Conservation (phyloP, 306 rosid species). For the Castanea mollissima region DNA sequence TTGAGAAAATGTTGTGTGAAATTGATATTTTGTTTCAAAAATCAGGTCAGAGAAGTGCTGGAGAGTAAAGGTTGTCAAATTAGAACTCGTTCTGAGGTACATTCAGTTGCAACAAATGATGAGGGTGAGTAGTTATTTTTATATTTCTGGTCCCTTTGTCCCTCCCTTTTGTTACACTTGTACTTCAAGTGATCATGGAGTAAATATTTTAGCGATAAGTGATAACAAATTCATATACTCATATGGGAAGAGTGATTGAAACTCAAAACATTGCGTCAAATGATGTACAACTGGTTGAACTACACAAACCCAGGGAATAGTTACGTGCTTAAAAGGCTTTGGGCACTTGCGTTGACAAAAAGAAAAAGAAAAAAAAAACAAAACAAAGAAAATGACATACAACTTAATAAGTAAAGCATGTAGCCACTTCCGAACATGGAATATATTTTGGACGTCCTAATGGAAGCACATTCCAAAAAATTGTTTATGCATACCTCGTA, state of each 20-base stretch:
- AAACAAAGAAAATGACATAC: too few species aligned
- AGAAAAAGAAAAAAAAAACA: too few species aligned
- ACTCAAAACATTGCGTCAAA: not conserved
- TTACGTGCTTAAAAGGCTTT: too few species aligned
- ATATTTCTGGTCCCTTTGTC: slow-evolving; percentile 6
- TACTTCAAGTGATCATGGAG: not conserved
- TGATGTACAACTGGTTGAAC: too few species aligned
- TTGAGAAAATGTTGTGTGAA: not conserved
- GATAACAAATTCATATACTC: not conserved
- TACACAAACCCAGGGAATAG: too few species aligned
- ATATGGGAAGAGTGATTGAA: not conserved
- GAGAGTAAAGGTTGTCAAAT: slow-evolving; percentile 58
- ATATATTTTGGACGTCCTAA: too few species aligned
- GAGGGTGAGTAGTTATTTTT: slow-evolving; percentile 41
- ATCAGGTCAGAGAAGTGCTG: slow-evolving; percentile 71
- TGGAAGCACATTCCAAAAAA: too few species aligned
- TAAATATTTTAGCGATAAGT: not conserved
- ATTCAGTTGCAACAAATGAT: slow-evolving; percentile 48
- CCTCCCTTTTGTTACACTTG: not conserved
- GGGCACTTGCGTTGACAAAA: too few species aligned
- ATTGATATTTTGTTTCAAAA: slow-evolving; percentile 11
- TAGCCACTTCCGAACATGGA: too few species aligned
- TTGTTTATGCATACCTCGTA: too few species aligned
- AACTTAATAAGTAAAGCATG: too few species aligned
- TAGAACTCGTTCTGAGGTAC: slow-evolving; percentile 52